Percentiles rank a stretch among this genome's conserved stretches.
phyloP scores from a whole-genome alignment of 768 basidiomycete species.

The Podaxis pistillaris region DNA sequence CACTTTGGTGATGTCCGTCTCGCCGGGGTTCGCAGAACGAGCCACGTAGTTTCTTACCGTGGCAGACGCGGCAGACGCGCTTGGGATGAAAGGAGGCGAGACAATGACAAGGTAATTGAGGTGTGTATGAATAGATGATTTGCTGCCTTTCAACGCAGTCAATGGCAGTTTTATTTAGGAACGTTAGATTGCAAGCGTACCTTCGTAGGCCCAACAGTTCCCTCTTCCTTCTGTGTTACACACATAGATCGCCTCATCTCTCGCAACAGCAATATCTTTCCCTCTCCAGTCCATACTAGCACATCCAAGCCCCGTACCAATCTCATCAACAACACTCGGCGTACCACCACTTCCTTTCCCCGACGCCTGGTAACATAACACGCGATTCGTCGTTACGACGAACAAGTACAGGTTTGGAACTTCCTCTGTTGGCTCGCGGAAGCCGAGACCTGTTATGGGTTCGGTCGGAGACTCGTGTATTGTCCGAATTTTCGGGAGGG shows the following conservation, averaged over 20 bases:
- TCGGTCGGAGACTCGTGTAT: conserved; percentile 84
- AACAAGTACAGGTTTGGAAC: conserved; percentile 61
- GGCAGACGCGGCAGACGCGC: conserved; percentile 62
- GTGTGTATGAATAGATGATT: conserved; percentile 74
- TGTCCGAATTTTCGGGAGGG: conserved; percentile 82
- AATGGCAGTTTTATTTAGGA: background rate
- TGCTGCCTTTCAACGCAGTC: conserved; percentile 48
- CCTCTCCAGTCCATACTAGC: conserved; percentile 74
- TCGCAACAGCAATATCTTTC: conserved; percentile 78
- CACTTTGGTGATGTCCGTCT: conserved; percentile 71
- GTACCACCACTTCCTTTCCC: conserved; percentile 68
- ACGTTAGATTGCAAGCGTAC: conserved; percentile 37
- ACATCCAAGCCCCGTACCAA: conserved; percentile 83
- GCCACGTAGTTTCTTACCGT: conserved; percentile 76
- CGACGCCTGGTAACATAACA: conserved; percentile 72
- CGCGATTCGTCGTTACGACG: conserved; percentile 85
- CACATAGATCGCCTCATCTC: conserved; percentile 90
- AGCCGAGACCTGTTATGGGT: conserved; percentile 91
- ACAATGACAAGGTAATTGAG: conserved; percentile 88
- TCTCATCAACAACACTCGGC: conserved; percentile 77
- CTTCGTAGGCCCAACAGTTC: conserved; percentile 90
- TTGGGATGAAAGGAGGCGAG: conserved; percentile 77
- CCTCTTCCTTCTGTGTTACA: conserved; percentile 82
- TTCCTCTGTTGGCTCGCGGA: conserved; percentile 60
- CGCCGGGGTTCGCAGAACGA: conserved; percentile 39